Conservation (phyloP, 495 filamentous ascomycete species). For the Pseudomonodictys pantanalensis region DNA sequence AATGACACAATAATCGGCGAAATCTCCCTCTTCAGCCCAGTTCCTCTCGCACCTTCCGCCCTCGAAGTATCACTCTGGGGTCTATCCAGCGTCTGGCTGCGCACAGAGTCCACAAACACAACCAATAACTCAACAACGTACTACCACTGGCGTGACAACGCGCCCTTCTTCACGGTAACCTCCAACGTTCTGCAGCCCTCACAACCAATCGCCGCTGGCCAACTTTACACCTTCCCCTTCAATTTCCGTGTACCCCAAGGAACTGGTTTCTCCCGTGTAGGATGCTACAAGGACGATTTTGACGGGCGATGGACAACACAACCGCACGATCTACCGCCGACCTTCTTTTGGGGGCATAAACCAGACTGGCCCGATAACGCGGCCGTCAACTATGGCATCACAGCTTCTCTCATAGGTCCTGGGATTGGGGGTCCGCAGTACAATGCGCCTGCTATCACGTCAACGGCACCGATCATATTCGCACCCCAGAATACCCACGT, state of each 20-base stretch:
- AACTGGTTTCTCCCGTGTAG: slow-evolving; percentile 10
- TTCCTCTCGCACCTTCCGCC: slow-evolving; percentile 13
- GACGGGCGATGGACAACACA: background rate
- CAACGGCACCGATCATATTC: slow-evolving; percentile 18
- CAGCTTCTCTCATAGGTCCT: slow-evolving; percentile 2
- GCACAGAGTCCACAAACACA: background rate
- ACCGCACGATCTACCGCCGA: slow-evolving; percentile 23
- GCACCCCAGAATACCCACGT: slow-evolving; percentile 21
- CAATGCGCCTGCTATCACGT: background rate
- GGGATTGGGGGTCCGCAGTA: background rate
- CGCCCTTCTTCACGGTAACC: slow-evolving; percentile 21
- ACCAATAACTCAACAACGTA: slow-evolving; percentile 8
- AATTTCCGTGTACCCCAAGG: slow-evolving; percentile 17
- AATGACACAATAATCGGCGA: slow-evolving; percentile 17
- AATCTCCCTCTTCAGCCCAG: slow-evolving; percentile 7
- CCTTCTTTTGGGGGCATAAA: slow-evolving; percentile 2
- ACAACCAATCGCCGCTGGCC: slow-evolving; percentile 3
- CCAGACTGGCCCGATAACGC: background rate
- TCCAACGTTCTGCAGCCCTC: slow-evolving; percentile 12
- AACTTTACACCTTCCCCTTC: slow-evolving; percentile 20
- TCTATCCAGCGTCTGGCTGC: slow-evolving; percentile 14
- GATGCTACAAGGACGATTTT: slow-evolving; percentile 10
- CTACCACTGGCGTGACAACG: slow-evolving; percentile 22
- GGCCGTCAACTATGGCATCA: slow-evolving; percentile 19
- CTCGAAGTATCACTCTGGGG: slow-evolving; percentile 28